phyloP scores from a whole-genome alignment of 768 basidiomycete species.

The Candolleomyces aberdarensis region DNA sequence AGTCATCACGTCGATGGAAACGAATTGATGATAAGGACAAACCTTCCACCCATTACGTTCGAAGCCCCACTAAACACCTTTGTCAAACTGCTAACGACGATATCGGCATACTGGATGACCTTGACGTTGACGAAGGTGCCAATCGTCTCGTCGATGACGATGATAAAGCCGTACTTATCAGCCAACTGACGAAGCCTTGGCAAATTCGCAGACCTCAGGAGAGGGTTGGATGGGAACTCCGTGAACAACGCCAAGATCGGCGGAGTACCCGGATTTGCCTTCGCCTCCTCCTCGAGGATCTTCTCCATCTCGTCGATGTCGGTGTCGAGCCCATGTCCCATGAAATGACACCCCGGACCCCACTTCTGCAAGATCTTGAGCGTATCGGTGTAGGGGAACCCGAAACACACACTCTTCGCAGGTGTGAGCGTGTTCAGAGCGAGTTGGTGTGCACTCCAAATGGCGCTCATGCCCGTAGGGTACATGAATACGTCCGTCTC shows the following conservation, averaged over 20 bases:
- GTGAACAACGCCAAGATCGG: slow-evolving; percentile 82
- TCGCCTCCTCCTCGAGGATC: slow-evolving; percentile 47
- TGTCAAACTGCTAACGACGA: slow-evolving; percentile 87
- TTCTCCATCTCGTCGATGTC: slow-evolving; percentile 73
- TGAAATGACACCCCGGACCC: slow-evolving; percentile 91
- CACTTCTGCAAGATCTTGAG: slow-evolving; percentile 93
- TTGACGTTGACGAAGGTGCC: slow-evolving; percentile 95
- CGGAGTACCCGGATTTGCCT: slow-evolving; percentile 40
- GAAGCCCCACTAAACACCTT: slow-evolving; percentile 94
- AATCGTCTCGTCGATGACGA: slow-evolving; percentile 92
- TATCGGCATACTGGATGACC: slow-evolving; percentile 79
- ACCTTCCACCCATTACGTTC: slow-evolving; percentile 99
- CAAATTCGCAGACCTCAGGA: slow-evolving; percentile 83
- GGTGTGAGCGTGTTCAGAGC: slow-evolving; percentile 47
- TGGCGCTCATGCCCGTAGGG: slow-evolving; percentile 89
- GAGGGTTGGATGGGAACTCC: slow-evolving; percentile 95
- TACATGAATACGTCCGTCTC: slow-evolving; percentile 90
- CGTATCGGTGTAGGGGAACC: slow-evolving; percentile 97
- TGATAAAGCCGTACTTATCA: slow-evolving; percentile 82
- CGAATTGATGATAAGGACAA: slow-evolving; percentile 19
- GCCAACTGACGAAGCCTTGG: slow-evolving; percentile 72
- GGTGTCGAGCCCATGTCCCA: slow-evolving; percentile 72
- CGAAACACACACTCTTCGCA: slow-evolving; percentile 91
- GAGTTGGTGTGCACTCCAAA: slow-evolving; percentile 87
- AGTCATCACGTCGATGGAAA: not conserved